Conservation (phyloP, 139 green algal genomes). For the Chlorella sp. region DNA sequence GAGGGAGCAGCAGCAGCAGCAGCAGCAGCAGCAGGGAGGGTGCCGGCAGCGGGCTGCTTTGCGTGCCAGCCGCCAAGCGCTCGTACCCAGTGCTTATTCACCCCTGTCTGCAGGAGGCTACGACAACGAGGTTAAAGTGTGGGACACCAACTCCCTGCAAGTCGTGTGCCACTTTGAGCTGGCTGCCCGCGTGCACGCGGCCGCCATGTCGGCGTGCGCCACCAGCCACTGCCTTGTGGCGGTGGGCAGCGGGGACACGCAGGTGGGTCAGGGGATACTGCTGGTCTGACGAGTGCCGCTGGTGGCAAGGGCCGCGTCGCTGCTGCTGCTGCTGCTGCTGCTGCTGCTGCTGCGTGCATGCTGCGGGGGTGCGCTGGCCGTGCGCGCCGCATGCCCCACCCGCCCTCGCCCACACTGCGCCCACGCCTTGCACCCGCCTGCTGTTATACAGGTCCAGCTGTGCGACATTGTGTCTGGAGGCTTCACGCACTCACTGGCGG, state of each 20-base stretch:
- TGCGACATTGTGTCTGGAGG: constrained; percentile 75
- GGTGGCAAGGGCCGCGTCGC: no score
- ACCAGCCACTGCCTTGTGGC: constrained; percentile 71
- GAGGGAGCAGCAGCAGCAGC: no score
- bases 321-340: no score
- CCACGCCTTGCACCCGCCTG: no score
- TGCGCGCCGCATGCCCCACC: not conserved
- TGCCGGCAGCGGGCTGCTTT: no score
- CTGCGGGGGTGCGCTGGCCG: not conserved
- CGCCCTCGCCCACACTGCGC: no score
- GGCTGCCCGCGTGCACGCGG: constrained; percentile 57
- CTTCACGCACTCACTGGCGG: constrained; percentile 77
- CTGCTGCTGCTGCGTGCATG: not conserved
- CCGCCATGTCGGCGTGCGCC: constrained; percentile 75
- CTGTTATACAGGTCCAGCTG: constrained; percentile 58
- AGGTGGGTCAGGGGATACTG: constrained; percentile 30
- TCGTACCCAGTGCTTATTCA: not conserved
- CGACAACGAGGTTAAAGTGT: constrained; percentile 77
- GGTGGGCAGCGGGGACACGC: constrained; percentile 54
- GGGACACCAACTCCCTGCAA: constrained; percentile 78
- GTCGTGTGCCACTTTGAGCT: constrained; percentile 69
- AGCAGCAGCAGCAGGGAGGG: no score
- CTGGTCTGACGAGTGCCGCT: not conserved
- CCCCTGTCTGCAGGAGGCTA: constrained; percentile 44
- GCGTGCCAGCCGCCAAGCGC: no score